phyloP scores from a whole-genome alignment of 768 basidiomycete species.

The Auriscalpium orientale region DNA sequence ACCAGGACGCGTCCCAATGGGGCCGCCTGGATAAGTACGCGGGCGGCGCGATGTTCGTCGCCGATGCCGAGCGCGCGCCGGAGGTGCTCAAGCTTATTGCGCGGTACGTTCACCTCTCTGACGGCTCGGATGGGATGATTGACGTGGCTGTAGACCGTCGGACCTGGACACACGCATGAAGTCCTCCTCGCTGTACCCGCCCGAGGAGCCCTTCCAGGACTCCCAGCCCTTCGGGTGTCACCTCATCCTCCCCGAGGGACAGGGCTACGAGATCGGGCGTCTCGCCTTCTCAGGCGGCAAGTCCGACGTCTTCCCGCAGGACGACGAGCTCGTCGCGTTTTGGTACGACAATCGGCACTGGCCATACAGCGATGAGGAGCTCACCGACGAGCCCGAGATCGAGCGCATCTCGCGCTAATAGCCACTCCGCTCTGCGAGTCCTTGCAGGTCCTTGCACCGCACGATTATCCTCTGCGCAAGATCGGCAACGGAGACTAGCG shows the following conservation, averaged over 20 bases:
- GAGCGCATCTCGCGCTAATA: not conserved
- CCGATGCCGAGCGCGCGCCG: slow-evolving; percentile 5
- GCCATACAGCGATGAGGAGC: slow-evolving; percentile 7
- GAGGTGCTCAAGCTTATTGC: slow-evolving; percentile 10
- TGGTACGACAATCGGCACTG: slow-evolving; percentile 14
- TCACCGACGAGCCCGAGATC: slow-evolving; percentile 1
- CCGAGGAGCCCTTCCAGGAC: no score
- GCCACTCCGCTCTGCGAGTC: no score
- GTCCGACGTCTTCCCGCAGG: slow-evolving; percentile 9
- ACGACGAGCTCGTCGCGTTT: slow-evolving; percentile 12
- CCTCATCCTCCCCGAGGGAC: slow-evolving; percentile 3
- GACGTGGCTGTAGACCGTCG: slow-evolving; percentile 6
- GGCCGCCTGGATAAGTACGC: slow-evolving; percentile 10
- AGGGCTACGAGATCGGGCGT: slow-evolving; percentile 10
- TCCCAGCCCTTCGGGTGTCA: slow-evolving; percentile 8
- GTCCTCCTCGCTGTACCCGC: slow-evolving; percentile 7
- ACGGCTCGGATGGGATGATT: not conserved
- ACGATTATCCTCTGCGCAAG: no score
- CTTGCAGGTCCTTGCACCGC: no score
- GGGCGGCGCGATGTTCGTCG: slow-evolving; percentile 5
- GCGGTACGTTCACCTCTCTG: not conserved
- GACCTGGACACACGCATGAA: slow-evolving; percentile 2
- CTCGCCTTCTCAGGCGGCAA: slow-evolving; percentile 9
- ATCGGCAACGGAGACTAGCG: no score
- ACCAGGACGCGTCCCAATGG: slow-evolving; percentile 10